phyloP scores from a whole-genome alignment of 1,139 yeast genomes.

The Nakaseomyces nivariensis region DNA sequence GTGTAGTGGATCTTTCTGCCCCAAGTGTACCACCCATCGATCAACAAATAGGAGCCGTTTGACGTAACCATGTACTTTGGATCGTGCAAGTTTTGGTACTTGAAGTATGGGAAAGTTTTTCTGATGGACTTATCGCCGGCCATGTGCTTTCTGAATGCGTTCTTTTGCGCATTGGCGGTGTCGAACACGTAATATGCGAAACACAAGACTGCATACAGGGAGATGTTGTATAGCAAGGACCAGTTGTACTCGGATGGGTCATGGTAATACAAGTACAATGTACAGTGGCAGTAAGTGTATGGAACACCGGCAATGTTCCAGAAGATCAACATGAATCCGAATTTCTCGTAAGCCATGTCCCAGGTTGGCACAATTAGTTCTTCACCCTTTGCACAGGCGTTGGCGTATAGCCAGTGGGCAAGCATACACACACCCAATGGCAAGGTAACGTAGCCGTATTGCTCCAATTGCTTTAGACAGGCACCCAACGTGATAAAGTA shows the following conservation, averaged over 20 bases:
- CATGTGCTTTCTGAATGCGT: slow-evolving; percentile 77
- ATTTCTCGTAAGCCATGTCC: slow-evolving; percentile 99
- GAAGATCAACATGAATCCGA: slow-evolving; percentile 94
- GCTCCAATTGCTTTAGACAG: slow-evolving; percentile 67
- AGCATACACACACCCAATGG: slow-evolving; percentile 65
- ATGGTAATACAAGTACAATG: slow-evolving; percentile 71
- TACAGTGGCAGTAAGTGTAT: slow-evolving; percentile 91
- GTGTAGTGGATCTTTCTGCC: slow-evolving; percentile 95
- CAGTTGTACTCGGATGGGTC: slow-evolving; percentile 73
- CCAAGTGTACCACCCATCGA: slow-evolving; percentile 88
- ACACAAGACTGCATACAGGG: slow-evolving; percentile 47
- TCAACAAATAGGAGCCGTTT: slow-evolving; percentile 72
- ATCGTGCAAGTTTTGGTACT: slow-evolving; percentile 67
- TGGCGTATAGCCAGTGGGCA: slow-evolving; percentile 92
- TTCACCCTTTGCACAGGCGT: slow-evolving; percentile 96
- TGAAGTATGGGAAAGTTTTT: slow-evolving; percentile 88
- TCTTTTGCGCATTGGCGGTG: slow-evolving; percentile 92
- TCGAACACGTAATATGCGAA: slow-evolving; percentile 87
- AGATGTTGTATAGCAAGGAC: slow-evolving; percentile 49
- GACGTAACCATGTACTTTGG: slow-evolving; percentile 79
- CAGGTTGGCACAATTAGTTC: slow-evolving; percentile 94
- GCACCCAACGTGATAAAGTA: slow-evolving; percentile 70
- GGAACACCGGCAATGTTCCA: slow-evolving; percentile 99
- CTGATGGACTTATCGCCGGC: slow-evolving; percentile 69
- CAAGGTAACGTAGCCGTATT: slow-evolving; percentile 67